Evolutionary conservation across 192 early-diverging fungal genomes (phyloP), one percentile per base, ranked within the genome.

Genomic region (Coemansia sp.): DNA sequence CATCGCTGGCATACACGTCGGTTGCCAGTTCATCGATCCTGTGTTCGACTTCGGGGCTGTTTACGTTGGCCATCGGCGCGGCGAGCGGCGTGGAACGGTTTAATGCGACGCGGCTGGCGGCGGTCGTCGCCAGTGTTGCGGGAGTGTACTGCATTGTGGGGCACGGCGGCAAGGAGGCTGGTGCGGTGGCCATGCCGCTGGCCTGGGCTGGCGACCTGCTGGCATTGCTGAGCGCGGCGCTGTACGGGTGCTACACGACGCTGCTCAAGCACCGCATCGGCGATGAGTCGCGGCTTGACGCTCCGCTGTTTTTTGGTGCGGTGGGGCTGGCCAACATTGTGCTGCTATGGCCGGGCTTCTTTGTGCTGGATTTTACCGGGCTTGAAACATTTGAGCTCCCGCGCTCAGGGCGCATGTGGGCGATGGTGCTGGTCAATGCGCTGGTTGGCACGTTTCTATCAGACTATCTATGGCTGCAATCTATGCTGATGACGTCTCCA

Each of bases 401-500:
- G 14, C 63, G 60, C 7, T 75, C 78, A 27, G 64, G 50, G 50
- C 59, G 66, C 0, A 52, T 91, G 42, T 88, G 89, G 84, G 73
- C 67, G 21, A 87, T 90, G 87, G 78, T 93, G 31, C 25, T 77
- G 0, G 54, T 91, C 23, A 93, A 94, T 79, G 91, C 91, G 7
- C 68, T 92, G 20, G 61, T 94, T 50, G 92, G 92, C 14, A 92
- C 91, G 11, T 89, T 92, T 63, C 66, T 92, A 78, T 92, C 92
- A 3, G 92, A 92, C 71, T 92, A 89, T 66, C 68, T 92, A 22
- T 92, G 91, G 92, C 73, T 94, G 20, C 71, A 87, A 31, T 80
- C 91, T 1, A 87, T 92, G 85, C 72, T 93, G 7, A 86, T 94
- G 87, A 92, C 91, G 1, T 90, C 89, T n/a, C 91, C 92, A 11